Evolutionary conservation across 169 alveolate species (phyloP).

Genomic region (Miamiensis avidus): DNA sequence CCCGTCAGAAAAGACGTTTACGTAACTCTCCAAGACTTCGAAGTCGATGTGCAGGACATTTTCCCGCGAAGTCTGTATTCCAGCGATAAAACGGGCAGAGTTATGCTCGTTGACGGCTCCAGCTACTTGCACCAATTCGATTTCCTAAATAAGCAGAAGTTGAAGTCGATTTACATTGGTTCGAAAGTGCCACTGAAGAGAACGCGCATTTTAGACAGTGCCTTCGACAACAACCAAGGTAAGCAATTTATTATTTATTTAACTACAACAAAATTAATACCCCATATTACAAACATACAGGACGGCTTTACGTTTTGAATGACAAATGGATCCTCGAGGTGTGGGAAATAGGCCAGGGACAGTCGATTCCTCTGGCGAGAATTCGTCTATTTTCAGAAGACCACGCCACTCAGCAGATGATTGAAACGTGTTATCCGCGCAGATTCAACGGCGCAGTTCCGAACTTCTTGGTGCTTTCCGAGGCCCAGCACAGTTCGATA

Average conservation of each 20-base stretch:
- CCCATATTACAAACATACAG: no score
- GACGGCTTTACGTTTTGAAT: slow-evolving; percentile 3
- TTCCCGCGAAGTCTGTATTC: slow-evolving; percentile 47
- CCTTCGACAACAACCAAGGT: neutral
- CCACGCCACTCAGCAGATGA: neutral
- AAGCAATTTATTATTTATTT: no score
- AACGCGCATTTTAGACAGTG: neutral
- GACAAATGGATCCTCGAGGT: slow-evolving; percentile 27
- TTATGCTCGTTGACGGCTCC: slow-evolving; percentile 7
- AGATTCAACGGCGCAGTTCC: slow-evolving; percentile 48
- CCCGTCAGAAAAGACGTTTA: slow-evolving; percentile 52
- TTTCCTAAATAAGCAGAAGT: neutral
- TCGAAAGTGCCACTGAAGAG: neutral
- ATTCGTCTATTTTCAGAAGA: slow-evolving; percentile 15
- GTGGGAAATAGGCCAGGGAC: slow-evolving; percentile 18
- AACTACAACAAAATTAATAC: no score
- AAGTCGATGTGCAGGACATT: slow-evolving; percentile 46
- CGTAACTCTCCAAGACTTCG: slow-evolving; percentile 44
- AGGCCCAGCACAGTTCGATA: slow-evolving; percentile 35
- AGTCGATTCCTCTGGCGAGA: slow-evolving; percentile 5
- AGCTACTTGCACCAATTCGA: neutral
- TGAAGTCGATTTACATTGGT: neutral
- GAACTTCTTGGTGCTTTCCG: slow-evolving; percentile 32
- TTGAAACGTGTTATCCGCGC: slow-evolving; percentile 24
- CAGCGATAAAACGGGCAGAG: slow-evolving; percentile 37